Conservation (phyloP, 805 yeast genomes). For the Candida endomychidarum region DNA sequence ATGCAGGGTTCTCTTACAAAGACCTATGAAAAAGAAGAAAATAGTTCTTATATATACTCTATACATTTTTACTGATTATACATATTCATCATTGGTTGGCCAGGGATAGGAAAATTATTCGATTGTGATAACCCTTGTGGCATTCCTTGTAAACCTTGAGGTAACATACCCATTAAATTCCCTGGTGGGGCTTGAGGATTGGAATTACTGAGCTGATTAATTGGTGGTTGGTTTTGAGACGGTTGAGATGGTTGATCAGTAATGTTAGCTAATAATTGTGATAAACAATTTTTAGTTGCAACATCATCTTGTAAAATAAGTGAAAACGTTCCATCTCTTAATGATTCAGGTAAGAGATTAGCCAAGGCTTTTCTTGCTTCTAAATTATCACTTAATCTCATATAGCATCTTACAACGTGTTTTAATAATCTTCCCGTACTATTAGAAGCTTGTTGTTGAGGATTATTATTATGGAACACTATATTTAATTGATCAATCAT, state of each 20-base stretch:
- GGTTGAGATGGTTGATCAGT: slow-evolving; percentile 21
- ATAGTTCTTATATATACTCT: background rate
- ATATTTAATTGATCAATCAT: slow-evolving; percentile 80
- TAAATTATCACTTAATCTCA: slow-evolving; percentile 83
- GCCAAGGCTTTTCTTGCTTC: slow-evolving; percentile 89
- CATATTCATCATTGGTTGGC: slow-evolving; percentile 11
- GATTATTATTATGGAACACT: slow-evolving; percentile 13
- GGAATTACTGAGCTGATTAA: background rate
- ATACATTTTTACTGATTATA: background rate
- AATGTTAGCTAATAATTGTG: slow-evolving; percentile 73
- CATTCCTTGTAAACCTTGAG: slow-evolving; percentile 6
- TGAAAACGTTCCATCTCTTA: slow-evolving; percentile 84
- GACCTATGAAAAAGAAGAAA: too few species aligned
- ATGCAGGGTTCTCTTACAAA: too few species aligned
- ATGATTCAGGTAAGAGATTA: slow-evolving; percentile 80
- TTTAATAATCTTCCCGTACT: slow-evolving; percentile 80
- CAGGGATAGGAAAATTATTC: slow-evolving; percentile 6
- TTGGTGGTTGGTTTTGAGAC: background rate
- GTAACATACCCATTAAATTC: slow-evolving; percentile 7
- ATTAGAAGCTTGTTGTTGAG: slow-evolving; percentile 26
- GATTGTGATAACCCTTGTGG: slow-evolving; percentile 6
- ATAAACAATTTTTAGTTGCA: slow-evolving; percentile 82
- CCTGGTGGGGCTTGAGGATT: slow-evolving; percentile 10
- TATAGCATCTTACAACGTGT: slow-evolving; percentile 91
- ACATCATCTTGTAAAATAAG: slow-evolving; percentile 78